These are phyloP conservation scores for Dryadomyces sulphureus DNA, from an alignment of 2,329 filamentous ascomycete species.

Conservation along the genomic window DNA sequence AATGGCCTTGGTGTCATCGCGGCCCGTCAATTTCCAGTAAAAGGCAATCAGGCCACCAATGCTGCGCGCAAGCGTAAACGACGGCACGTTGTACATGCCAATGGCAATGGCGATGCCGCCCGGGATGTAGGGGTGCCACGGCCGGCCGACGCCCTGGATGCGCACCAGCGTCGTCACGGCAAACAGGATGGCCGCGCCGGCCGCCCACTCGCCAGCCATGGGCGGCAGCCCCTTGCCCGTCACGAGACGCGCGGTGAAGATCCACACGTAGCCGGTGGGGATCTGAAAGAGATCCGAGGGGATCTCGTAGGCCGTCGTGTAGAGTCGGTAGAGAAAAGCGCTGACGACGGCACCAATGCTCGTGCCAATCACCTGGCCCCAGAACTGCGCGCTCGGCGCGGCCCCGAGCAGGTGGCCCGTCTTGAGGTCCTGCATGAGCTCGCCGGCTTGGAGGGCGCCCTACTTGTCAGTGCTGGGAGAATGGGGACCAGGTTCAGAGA, in stretches of 20 bases:
- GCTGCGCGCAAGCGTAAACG: slow-evolving; percentile 80
- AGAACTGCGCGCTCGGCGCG: slow-evolving; percentile 88
- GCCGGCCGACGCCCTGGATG: slow-evolving; percentile 37
- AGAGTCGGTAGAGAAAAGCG: slow-evolving; percentile 76
- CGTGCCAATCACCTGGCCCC: slow-evolving; percentile 85
- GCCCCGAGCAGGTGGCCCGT: slow-evolving; percentile 88
- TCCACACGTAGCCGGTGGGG: slow-evolving; percentile 91
- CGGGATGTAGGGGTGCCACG: slow-evolving; percentile 65
- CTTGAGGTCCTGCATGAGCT: slow-evolving; percentile 94
- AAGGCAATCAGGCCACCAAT: slow-evolving; percentile 61
- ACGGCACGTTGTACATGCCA: slow-evolving; percentile 96
- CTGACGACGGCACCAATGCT: slow-evolving; percentile 75
- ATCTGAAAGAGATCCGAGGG: slow-evolving; percentile 86
- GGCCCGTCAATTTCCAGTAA: slow-evolving; percentile 53
- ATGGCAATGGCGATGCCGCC: slow-evolving; percentile 94
- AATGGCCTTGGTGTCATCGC: slow-evolving; percentile 62
- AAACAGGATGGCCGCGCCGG: slow-evolving; percentile 62
- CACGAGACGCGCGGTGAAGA: slow-evolving; percentile 86
- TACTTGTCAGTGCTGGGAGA: slow-evolving; percentile 10
- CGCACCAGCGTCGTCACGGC: slow-evolving; percentile 54
- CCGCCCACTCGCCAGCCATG: slow-evolving; percentile 69
- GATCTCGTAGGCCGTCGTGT: slow-evolving; percentile 75
- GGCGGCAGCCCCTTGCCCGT: slow-evolving; percentile 77
- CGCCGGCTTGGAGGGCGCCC: slow-evolving; percentile 82
- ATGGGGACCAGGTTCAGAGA: too few relatives aligned